Percentiles rank a stretch among this genome's conserved stretches.
phyloP scores from a whole-genome alignment of 257 asterid species.

The Scutellaria minor region DNA sequence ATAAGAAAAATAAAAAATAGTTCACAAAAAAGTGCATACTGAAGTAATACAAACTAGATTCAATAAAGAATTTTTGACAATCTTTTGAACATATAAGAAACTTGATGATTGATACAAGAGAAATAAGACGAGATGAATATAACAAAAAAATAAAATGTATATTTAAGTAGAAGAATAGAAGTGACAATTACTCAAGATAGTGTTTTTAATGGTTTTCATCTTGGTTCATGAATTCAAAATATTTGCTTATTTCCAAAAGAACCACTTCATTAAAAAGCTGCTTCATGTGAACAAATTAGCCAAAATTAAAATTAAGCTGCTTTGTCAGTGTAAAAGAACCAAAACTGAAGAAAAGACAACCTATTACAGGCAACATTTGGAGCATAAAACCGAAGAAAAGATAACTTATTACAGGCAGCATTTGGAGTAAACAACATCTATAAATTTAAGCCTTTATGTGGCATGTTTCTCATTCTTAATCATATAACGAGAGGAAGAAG shows the following conservation, averaged over 20 bases:
- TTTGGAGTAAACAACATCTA: not conserved
- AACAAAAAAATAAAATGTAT: no score
- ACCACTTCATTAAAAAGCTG: not conserved
- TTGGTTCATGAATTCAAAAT: no score
- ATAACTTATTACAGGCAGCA: not conserved
- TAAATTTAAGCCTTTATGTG: not conserved
- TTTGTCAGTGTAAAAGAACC: not conserved
- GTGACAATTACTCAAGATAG: no score
- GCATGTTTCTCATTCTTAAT: not conserved
- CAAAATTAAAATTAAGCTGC: not conserved
- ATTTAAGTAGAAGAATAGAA: no score
- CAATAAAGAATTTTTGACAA: no score
- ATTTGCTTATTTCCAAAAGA: no score
- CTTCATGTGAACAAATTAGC: not conserved
- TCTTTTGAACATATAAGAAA: no score
- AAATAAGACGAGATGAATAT: no score
- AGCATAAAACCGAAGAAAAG: not conserved
- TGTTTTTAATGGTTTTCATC: no score
- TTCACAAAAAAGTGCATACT: not conserved
- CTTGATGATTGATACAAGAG: no score
- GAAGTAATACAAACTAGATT: not conserved
- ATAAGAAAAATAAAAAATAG: slow-evolving; percentile 13
- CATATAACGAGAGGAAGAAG: slow-evolving; percentile 3
- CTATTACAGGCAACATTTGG: no score
- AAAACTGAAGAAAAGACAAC: not conserved